Evolutionary conservation across 1,139 yeast species (phyloP), one percentile per base, ranked within the genome.

Genomic region (Geotrichum cucujoidarum): DNA sequence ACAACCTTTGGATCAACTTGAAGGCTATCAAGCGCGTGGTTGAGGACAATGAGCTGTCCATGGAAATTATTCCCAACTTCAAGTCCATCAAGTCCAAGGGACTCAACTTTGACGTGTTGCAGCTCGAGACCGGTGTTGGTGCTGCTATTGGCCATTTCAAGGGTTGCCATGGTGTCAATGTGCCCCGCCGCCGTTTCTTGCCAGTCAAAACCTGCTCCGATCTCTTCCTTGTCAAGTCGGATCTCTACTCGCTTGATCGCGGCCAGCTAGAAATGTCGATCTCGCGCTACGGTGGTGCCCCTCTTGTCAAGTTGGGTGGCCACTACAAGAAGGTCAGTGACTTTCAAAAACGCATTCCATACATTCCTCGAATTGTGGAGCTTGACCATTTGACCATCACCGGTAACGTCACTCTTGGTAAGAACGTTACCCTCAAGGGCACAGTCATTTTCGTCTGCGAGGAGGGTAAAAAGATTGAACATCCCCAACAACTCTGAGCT

Each of bases 171-270:
- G 98, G 98, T 71, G 95, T 92, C 61, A 95, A 89, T 62, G 98
- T 92, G 32, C 97, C 98, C 69, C 86, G 98, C 73, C 78, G 95
- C 39, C 83, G 98, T 68, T 92, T 92, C 78, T 78, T 92, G 72
- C 98, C 98, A 17, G 98, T 92, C 60, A 92, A 92, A 75, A 92
- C 98, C 20, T 87, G 94, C 68, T 89, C 97, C 8, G 98, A 92
- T 68, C 74, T 92, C 68, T 74, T 92, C 61, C 77, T 92, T 62
- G 98, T 92, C 57, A 92, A 92, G 72, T 89, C 97, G n/a, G 98
- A 92, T 68, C 77, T 92, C 65, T 92, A 90, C 75, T 79, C 76
- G 64, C 77, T 92, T 67, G 88, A 85, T 66, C 97, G 90, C 63
- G 98, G 98, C 65, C 84, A 95, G 20, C 77, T 92, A 61, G 83